phyloP scores from a whole-genome alignment of 2,329 filamentous ascomycete species.

The Colletotrichum abscissum region DNA sequence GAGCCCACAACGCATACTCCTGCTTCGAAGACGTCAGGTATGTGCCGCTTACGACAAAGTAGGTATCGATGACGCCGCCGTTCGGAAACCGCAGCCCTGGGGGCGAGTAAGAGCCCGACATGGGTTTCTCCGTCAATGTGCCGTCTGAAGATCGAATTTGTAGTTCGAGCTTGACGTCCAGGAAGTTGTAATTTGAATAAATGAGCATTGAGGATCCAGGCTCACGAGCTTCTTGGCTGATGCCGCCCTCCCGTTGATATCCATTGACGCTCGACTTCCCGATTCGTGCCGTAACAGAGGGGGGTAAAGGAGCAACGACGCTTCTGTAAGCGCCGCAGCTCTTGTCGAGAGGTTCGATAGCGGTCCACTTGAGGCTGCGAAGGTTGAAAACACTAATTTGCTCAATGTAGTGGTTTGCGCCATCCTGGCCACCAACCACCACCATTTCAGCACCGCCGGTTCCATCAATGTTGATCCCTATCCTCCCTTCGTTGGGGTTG shows the following conservation, averaged over 20 bases:
- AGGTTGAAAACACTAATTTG: constrained; percentile 99
- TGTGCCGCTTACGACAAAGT: constrained; percentile 97
- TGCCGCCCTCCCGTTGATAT: constrained; percentile 56
- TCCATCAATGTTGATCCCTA: constrained; percentile 91
- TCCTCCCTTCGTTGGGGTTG: constrained; percentile 87
- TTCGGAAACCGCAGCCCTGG: constrained; percentile 96
- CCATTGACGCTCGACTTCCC: constrained; percentile 66
- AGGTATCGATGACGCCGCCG: constrained; percentile 92
- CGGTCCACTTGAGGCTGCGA: constrained; percentile 94
- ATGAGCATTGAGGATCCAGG: constrained; percentile 85
- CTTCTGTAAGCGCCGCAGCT: constrained; percentile 97
- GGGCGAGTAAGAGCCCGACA: constrained; percentile 88
- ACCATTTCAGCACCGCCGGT: constrained; percentile 96
- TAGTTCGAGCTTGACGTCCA: constrained; percentile 95
- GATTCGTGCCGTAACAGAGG: constrained; percentile 72
- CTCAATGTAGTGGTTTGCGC: constrained; percentile 98
- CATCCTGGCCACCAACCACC: constrained; percentile 95
- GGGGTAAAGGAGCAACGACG: constrained; percentile 86
- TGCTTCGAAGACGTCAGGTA: constrained; percentile 98
- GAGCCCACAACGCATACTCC: constrained; percentile 96
- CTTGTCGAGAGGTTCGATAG: constrained; percentile 85
- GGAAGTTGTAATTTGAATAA: constrained; percentile 98
- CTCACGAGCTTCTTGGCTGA: constrained; percentile 66
- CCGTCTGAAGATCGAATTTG: constrained; percentile 90
- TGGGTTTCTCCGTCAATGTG: constrained; percentile 84